Percentiles rank a stretch among this genome's conserved stretches.
These are phyloP conservation scores for Talaromyces nanjingensis DNA, from an alignment of 495 filamentous ascomycete species.

Conservation along the genomic window DNA sequence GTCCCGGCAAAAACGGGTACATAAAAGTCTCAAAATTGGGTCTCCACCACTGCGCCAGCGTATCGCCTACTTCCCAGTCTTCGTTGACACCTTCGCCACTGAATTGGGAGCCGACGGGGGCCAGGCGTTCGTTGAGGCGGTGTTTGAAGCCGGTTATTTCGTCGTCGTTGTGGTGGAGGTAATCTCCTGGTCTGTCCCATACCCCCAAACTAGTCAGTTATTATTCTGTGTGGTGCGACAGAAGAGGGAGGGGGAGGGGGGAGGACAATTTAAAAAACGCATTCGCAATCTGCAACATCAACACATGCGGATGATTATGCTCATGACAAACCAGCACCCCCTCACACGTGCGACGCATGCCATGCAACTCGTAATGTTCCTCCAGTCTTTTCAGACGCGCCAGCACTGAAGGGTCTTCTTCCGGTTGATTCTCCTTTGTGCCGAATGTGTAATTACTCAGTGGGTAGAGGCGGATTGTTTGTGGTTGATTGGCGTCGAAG, in stretches of 20 bases:
- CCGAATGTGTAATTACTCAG: conserved; percentile 98
- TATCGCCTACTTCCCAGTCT: conserved; percentile 91
- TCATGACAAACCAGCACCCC: conserved; percentile 96
- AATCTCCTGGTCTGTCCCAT: conserved; percentile 71
- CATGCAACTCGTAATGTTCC: conserved; percentile 85
- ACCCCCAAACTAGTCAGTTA: too few species aligned
- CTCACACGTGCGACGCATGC: conserved; percentile 95
- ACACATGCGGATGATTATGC: conserved; percentile 94
- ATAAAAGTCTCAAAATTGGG: conserved; percentile 99
- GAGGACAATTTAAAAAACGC: conserved; percentile 89
- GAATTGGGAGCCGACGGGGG: conserved; percentile 81
- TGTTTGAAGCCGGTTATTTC: conserved; percentile 91
- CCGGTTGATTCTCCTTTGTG: conserved; percentile 94
- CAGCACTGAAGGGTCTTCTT: conserved; percentile 92
- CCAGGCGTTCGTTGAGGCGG: conserved; percentile 84
- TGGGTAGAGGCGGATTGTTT: conserved; percentile 87
- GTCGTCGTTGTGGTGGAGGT: conserved; percentile 81
- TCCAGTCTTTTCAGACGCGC: conserved; percentile 88
- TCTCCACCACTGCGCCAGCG: conserved; percentile 95
- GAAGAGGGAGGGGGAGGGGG: background rate
- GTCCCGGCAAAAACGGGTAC: conserved; percentile 95
- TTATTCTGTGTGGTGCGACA: too few species aligned
- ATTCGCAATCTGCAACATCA: conserved; percentile 99
- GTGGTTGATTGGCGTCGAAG: conserved; percentile 85
- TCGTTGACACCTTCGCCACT: conserved; percentile 78